Conservation (phyloP, 2,329 filamentous ascomycete genomes). For the Pseudovirgaria hyperparasitica region DNA sequence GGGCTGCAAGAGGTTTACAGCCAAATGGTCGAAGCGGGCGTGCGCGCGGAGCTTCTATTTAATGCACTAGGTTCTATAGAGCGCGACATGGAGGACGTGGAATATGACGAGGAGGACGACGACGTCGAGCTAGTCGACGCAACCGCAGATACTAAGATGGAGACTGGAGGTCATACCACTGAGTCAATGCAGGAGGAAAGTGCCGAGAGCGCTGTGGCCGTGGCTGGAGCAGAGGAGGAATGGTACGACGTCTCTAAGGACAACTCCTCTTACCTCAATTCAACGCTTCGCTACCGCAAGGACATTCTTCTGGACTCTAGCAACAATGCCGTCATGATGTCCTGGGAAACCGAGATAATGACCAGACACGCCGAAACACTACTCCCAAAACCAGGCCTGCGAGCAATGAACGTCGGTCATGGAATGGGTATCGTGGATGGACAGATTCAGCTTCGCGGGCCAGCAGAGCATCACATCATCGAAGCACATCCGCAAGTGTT, state of each 20-base stretch:
- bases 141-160: constrained; percentile 20
- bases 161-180: background rate
- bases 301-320: constrained; percentile 53
- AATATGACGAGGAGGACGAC: constrained; percentile 14
- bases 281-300: constrained; percentile 19
- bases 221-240: constrained; percentile 10
- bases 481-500: constrained; percentile 75
- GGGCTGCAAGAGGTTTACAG: constrained; percentile 23
- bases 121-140: constrained; percentile 14
- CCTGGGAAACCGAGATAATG: constrained; percentile 85
- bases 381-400: constrained; percentile 46
- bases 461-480: constrained; percentile 66
- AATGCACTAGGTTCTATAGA: constrained; percentile 12
- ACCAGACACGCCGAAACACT: constrained; percentile 58
- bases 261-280: constrained; percentile 27
- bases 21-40: constrained; percentile 23
- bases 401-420: constrained; percentile 75
- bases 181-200: too few relatives aligned
- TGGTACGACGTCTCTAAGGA: constrained; percentile 22
- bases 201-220: constrained; percentile 9
- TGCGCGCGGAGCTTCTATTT: constrained; percentile 22
- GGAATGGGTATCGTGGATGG: constrained; percentile 82
- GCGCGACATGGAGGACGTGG: constrained; percentile 12
- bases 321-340: constrained; percentile 86
- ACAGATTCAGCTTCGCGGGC: constrained; percentile 57